Evolutionary conservation across 106 monocot genomes (phyloP).

Genomic region (Triglochin maritima): DNA sequence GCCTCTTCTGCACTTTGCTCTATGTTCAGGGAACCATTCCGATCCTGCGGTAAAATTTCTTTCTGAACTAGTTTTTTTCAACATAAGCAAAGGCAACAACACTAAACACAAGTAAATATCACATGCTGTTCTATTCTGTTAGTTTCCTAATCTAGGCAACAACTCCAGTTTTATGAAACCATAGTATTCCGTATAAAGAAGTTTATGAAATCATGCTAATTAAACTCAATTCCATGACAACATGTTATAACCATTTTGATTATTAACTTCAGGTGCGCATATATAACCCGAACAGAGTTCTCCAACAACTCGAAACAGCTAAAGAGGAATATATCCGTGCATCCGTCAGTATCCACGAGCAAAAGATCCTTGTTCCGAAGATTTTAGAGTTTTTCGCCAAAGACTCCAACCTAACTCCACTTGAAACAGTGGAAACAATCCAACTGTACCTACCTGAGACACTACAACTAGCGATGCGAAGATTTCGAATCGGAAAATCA

Average conservation of each 20-base stretch:
- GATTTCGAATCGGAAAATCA: conserved; percentile 15
- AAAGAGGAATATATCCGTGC: conserved; percentile 27
- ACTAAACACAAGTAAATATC: too few species aligned
- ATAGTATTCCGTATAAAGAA: too few species aligned
- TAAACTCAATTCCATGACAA: too few species aligned
- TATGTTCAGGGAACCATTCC: conserved; percentile 93
- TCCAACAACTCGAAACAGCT: conserved; percentile 20
- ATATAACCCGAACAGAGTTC: conserved; percentile 19
- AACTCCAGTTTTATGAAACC: too few species aligned
- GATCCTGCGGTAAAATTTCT: conserved; percentile 72
- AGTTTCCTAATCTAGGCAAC: too few species aligned
- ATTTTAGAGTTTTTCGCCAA: conserved; percentile 17
- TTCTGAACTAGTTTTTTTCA: too few species aligned
- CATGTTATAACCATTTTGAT: too few species aligned
- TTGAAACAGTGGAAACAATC: conserved; percentile 10
- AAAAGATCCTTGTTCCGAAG: conserved; percentile 24
- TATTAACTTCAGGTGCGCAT: conserved; percentile 8
- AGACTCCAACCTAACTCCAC: conserved; percentile 9
- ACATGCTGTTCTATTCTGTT: too few species aligned
- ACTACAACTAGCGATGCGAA: conserved; percentile 14
- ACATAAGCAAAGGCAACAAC: too few species aligned
- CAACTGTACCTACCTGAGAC: conserved; percentile 20
- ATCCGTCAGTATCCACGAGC: conserved; percentile 8
- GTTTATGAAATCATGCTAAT: too few species aligned
- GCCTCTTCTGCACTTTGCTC: conserved; percentile 73